Base-by-base conservation (phyloP, 2,329 filamentous ascomycete genomes). In the Penicillium sp. region DNA sequence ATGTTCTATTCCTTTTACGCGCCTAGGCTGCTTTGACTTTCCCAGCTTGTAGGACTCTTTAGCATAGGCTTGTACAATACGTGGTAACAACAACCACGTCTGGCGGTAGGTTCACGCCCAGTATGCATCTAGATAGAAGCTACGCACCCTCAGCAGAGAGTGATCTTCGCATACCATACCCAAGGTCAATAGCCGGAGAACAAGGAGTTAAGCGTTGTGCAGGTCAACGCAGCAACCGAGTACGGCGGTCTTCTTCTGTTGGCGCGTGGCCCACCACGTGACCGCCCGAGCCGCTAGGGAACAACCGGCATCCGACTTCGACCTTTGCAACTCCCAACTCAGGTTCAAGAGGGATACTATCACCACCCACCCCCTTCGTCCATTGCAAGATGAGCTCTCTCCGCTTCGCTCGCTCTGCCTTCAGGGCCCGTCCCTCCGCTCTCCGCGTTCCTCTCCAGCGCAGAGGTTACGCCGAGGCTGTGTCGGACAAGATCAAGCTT, bases 401-500 rank as follows among this genome's bases (percentile, higher is more conserved):
- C 76, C 88, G 90, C 75, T 79, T 95, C 75, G 87, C 89, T 78
- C 86, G 91, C 75, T 82, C 83, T 74, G 91, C 88, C 77, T 80
- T 95, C 72, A 81, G 88, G 76, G 87, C 82, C 69, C 85, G 85
- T 68, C 85, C 89, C 69, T 77, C 85, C 67, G 80, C 84, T 71
- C 77, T 91, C 74, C 81, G 84, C 72, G 78, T 82, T 62, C 83
- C 86, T 64, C 68, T 88, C 61, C 86, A 90, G 79, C 85, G 88
- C 74, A 84, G 93, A 80, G 84, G 85, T 66, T 98, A 98, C 73
- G 93, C 87, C 66, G 87, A 91, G 71, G 86, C 86, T 62, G 83
- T 88, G 64, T 77, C 84, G 68, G 87, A 91, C 81, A 91, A 91
- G 83, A 95, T 98, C 81, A 94, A 95, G 84, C 84, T 98, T 77